phyloP scores from a whole-genome alignment of 306 rosid genomes.

The Myrica gale region DNA sequence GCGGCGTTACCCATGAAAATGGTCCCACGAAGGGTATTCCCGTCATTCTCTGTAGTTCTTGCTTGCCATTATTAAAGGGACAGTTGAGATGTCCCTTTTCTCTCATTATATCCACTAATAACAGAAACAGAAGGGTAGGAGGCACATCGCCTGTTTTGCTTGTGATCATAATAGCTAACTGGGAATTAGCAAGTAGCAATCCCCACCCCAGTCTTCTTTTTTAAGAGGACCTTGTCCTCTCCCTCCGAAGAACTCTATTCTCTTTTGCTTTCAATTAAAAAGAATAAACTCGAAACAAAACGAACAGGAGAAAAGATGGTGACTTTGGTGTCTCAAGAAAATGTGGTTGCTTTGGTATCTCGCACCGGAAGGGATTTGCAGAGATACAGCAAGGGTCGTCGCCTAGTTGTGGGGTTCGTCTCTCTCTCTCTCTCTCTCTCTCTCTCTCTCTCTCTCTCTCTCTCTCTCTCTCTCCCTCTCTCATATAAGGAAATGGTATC shows the following conservation, averaged over 20 bases:
- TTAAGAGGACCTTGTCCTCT: background rate
- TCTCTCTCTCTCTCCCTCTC: background rate
- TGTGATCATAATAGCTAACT: background rate
- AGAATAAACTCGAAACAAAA: no score
- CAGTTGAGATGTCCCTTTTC: constrained; percentile 8
- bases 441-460: background rate
- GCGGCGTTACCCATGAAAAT: background rate
- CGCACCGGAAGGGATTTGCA: constrained; percentile 91
- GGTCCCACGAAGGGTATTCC: constrained; percentile 13
- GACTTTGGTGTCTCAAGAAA: constrained; percentile 63
- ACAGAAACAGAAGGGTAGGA: background rate
- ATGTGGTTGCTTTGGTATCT: constrained; percentile 70
- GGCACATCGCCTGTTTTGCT: background rate
- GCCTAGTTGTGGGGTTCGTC: constrained; percentile 95
- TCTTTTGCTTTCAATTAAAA: no score
- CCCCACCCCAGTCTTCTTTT: background rate
- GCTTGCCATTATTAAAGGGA: constrained; percentile 37
- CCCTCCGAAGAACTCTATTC: background rate
- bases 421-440: background rate
- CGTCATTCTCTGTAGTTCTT: constrained; percentile 16
- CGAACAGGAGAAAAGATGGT: constrained; percentile 40
- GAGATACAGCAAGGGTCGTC: constrained; percentile 81
- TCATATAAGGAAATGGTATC: background rate
- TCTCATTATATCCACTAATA: constrained; percentile 27
- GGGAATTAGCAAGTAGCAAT: background rate